Evolutionary conservation across 176 grass and related monocot species (phyloP), one percentile per base, ranked within the genome.

Genomic region (Bolboschoenus planiculmis): DNA sequence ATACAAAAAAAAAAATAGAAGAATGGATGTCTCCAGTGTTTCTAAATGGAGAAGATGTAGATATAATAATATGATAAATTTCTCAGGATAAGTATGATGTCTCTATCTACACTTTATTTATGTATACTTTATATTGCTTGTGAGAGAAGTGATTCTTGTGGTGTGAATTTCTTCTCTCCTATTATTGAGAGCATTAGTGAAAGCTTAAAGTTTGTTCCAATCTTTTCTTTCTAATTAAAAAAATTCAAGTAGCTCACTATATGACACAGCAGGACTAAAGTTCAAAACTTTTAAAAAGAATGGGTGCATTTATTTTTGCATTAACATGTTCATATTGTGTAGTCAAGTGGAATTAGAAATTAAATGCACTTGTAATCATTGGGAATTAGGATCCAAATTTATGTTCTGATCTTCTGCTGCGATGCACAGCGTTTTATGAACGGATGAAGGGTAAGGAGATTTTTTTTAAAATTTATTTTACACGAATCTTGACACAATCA

Each of bases 121-220:
- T 55, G 26, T 36, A 50, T 72, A 10, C 48, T 86, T 81, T 73
- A 63, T 51, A 34, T 86, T 86, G 75, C 85, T 81, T 82, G 77
- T 31, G 59, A 63, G 71, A 18, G 43, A 81, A 81, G 85, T 60
- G 63, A 86, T 72, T 44, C 56, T 63, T 47, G 55, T 7, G 54
- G 37, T 23, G 35, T 42, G 31, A 81, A 74, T 43, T 56, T 73
- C 30, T n/a, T 27, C 83, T 72, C 31, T 39, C 7, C 16, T 84
- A 51, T 76, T 29, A 76, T 76, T 76, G 46, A 51, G 44, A 50
- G 72, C 72, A 51, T 31, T 76, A 76, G 44, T 51, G 26, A 29
- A 76, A 76, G 72, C 72, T 50, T 76, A 76, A 76, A 76, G 71
- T 47, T 75, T 48, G 71, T 47, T 48, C 42, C 71, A 18, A 75